Evolutionary conservation across 805 yeast species (phyloP).

Genomic region (Kodamaea sagamina): DNA sequence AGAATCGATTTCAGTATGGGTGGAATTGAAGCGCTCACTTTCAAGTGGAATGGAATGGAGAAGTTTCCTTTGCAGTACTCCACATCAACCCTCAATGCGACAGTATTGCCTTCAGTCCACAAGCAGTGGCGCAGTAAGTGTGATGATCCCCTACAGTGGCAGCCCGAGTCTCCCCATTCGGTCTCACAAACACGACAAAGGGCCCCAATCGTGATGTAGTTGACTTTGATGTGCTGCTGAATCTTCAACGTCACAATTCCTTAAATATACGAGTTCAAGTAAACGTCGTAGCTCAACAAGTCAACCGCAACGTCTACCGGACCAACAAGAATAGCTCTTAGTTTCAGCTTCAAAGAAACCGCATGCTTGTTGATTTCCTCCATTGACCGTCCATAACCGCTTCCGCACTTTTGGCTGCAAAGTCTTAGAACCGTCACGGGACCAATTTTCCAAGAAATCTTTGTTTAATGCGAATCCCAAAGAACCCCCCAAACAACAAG

Average conservation of each 20-base stretch:
- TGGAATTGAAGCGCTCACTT: background rate
- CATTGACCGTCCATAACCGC: background rate
- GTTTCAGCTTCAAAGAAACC: background rate
- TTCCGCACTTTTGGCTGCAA: slow-evolving; percentile 4
- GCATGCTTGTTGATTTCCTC: background rate
- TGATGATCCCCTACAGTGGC: background rate
- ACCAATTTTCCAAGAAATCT: slow-evolving; percentile 1
- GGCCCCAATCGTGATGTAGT: background rate
- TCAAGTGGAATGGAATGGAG: background rate
- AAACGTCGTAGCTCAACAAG: background rate
- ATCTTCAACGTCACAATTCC: background rate
- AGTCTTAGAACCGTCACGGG: background rate
- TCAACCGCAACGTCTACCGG: background rate
- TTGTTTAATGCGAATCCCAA: background rate
- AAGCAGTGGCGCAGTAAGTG: background rate
- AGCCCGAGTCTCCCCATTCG: background rate
- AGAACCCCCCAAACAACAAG: too few species aligned
- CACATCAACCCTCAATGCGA: background rate
- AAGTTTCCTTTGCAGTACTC: background rate
- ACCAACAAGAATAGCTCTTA: background rate
- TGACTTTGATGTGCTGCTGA: background rate
- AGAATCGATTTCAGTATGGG: background rate
- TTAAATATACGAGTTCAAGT: background rate
- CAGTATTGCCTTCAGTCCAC: too few species aligned
- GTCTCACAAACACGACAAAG: slow-evolving; percentile 1